Evolutionary conservation across 2,329 filamentous ascomycete genomes (phyloP), one percentile per base, ranked within the genome.

Genomic region (Neocucurbitaria cava): DNA sequence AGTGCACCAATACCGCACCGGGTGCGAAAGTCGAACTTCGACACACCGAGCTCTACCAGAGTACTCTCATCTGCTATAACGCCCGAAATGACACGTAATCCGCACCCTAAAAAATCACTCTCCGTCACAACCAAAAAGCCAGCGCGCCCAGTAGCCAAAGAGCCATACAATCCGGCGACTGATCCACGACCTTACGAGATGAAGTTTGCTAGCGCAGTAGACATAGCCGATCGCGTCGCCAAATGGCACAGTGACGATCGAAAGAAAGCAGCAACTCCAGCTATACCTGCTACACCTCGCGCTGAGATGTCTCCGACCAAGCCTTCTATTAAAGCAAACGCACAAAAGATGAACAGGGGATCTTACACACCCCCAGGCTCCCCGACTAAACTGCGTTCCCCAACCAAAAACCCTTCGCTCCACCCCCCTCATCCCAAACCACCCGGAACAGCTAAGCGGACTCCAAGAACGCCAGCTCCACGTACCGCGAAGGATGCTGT

Each of bases 201-300:
- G 20, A 51, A 50, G 20, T 47, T 64, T 11, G 61, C 49, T 1
- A 59, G 58, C 33, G 62, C 61, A 1, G 41, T 51, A 18, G 59
- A 56, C 1, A 65, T 67, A 13, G 60, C 59, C 5, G 49, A 42
- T 3, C 58, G 56, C 13, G 42, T 68, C 6, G 50, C 53, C 1
- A n/a, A 46, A 39, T 66, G 64, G 64, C 56, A 65, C 15, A 51
- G 20, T 13, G 56, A 56, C 17, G 49, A 56, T 13, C 21, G 44
- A 9, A 43, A 54, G 28, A 56, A 42, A 7, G 18, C 53, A 5
- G 20, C 53, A 5, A 11, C 38, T 40, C 13, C 5, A 6, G n/a
- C 30, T 1, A 24, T 7, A 15, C 23, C 36, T 18, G 15, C 35
- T 18, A 41, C 45, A 0, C 23, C 23, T 3, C 43, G 47, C 11